Conservation (phyloP, 768 basidiomycete genomes). For the Pisolithus marmoratus region DNA sequence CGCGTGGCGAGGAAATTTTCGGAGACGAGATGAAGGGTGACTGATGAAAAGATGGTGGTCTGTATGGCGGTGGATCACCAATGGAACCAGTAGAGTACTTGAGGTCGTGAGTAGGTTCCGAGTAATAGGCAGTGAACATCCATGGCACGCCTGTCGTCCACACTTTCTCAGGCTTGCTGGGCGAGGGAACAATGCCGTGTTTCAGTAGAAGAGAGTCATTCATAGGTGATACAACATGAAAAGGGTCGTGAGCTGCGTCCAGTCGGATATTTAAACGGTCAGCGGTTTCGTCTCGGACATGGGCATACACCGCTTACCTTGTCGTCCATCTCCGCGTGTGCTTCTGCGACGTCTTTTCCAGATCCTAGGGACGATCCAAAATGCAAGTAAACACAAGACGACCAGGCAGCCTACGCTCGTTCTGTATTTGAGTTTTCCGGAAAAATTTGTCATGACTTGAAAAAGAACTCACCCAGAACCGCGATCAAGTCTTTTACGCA, state of each 20-base stretch:
- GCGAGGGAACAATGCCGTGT: constrained; percentile 4
- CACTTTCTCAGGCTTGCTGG: constrained; percentile 4
- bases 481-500: not conserved
- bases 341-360: not conserved
- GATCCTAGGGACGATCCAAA: not conserved
- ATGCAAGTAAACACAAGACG: not conserved
- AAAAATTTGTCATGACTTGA: not conserved
- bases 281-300: not conserved
- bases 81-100: not conserved
- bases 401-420: not conserved
- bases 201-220: constrained; percentile 2
- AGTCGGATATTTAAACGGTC: not conserved
- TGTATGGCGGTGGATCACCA: no score
- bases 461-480: not conserved
- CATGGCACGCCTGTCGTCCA: constrained; percentile 7
- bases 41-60: not conserved
- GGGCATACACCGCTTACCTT: not conserved
- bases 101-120: not conserved
- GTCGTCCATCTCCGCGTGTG: not conserved
- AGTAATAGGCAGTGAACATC: not conserved
- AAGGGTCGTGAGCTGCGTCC: constrained; percentile 3
- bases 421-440: not conserved
- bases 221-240: not conserved
- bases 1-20: constrained; percentile 1
- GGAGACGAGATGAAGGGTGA: not conserved